Evolutionary conservation across 495 filamentous ascomycete species (phyloP).

Genomic region (Hypomontagnella monticulosa): DNA sequence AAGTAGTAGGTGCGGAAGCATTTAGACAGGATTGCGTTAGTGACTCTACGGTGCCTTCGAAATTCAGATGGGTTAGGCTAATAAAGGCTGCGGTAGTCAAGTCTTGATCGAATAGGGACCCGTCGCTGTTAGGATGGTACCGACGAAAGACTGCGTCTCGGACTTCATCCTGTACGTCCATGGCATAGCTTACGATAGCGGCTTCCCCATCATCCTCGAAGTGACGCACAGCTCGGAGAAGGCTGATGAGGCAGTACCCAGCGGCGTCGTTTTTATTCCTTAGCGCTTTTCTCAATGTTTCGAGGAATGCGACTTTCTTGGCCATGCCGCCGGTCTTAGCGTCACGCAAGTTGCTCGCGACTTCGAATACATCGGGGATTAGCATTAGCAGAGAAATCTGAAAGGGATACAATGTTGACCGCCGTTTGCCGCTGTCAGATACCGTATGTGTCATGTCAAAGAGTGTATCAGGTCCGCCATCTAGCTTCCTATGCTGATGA

Average conservation of each 20-base stretch:
- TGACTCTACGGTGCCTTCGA: constrained; percentile 63
- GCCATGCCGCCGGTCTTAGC: constrained; percentile 65
- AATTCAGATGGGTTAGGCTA: constrained; percentile 65
- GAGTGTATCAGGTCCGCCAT: constrained; percentile 68
- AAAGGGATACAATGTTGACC: constrained; percentile 66
- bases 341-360: constrained; percentile 68
- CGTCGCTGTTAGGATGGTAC: constrained; percentile 56
- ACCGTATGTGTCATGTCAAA: constrained; percentile 70
- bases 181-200: constrained; percentile 69
- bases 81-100: constrained; percentile 73
- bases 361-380: constrained; percentile 70
- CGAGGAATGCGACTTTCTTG: constrained; percentile 70
- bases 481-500: constrained; percentile 63
- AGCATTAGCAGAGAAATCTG: constrained; percentile 69
- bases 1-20: constrained; percentile 63
- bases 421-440: constrained; percentile 61
- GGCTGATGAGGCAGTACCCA: constrained; percentile 66
- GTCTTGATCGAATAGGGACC: constrained; percentile 61
- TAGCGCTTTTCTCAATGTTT: constrained; percentile 66
- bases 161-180: constrained; percentile 73
- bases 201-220: constrained; percentile 68
- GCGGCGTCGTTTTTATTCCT: constrained; percentile 67
- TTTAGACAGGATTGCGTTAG: constrained; percentile 64
- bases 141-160: constrained; percentile 69
- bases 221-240: constrained; percentile 67